These are phyloP conservation scores for Vitis amurensis DNA, from an alignment of 164 flowering plant species.

Conservation along the genomic window DNA sequence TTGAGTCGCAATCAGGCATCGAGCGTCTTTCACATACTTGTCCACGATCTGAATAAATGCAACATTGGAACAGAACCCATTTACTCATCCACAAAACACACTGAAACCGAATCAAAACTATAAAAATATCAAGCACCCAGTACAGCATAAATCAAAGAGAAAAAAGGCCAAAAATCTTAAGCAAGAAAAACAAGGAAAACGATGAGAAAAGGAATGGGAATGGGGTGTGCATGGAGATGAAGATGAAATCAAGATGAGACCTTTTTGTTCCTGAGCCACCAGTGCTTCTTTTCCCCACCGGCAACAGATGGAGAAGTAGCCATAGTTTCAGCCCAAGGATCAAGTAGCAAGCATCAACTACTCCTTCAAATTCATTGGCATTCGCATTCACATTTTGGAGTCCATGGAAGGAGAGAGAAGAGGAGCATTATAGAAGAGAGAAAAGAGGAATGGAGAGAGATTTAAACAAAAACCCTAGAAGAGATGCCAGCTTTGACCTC, in stretches of 20 bases:
- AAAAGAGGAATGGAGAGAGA: neutral
- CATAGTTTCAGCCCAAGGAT: conserved; percentile 26
- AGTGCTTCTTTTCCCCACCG: conserved; percentile 70
- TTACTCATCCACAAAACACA: too few relatives aligned
- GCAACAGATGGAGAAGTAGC: conserved; percentile 45
- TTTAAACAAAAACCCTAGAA: conserved; percentile 2
- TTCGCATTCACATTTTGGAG: too few relatives aligned
- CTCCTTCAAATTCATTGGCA: too few relatives aligned
- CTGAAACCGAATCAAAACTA: too few relatives aligned
- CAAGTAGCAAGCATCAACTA: too few relatives aligned
- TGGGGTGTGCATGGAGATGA: too few relatives aligned
- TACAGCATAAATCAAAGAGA: too few relatives aligned
- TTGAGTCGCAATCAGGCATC: conserved; percentile 56
- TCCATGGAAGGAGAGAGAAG: conserved; percentile 4
- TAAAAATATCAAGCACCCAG: neutral
- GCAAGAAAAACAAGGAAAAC: too few relatives aligned
- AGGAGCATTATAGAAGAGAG: conserved; percentile 12
- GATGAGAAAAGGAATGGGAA: too few relatives aligned
- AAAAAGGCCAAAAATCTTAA: neutral
- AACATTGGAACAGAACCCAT: too few relatives aligned
- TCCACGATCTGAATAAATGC: conserved; percentile 61
- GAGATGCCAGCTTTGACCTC: conserved; percentile 72
- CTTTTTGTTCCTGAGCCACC: conserved; percentile 94
- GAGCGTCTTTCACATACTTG: conserved; percentile 75
- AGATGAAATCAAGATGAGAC: conserved; percentile 23